A percentile compares a stretch with the other conserved stretches of the same genome.
Evolutionary conservation across 2,329 filamentous ascomycete genomes (phyloP).

Genomic region (Pseudogymnoascus sp.): DNA sequence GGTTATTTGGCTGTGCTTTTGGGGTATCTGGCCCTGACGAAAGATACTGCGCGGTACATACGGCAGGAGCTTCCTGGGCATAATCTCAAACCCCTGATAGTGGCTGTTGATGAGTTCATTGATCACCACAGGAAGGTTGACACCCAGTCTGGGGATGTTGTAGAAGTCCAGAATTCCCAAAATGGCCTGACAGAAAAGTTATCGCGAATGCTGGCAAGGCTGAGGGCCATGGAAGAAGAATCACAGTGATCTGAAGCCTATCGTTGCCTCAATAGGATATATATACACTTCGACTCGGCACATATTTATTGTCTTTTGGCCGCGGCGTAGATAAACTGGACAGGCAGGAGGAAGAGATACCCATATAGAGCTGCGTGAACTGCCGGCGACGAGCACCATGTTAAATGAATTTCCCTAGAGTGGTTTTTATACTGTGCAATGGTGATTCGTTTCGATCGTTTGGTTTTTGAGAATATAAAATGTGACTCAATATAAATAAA

Average conservation of each 20-base stretch:
- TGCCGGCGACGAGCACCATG: neutral
- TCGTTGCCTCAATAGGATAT: neutral
- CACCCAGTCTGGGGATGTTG: conserved; percentile 32
- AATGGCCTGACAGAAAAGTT: conserved; percentile 45
- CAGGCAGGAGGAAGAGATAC: neutral
- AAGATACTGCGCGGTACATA: conserved; percentile 35
- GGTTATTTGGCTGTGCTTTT: conserved; percentile 81
- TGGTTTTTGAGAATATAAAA: neutral
- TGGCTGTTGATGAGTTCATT: conserved; percentile 54
- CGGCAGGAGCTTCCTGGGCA: conserved; percentile 35
- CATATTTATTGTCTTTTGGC: conserved; percentile 2
- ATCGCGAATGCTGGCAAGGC: conserved; percentile 40
- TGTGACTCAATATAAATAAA: neutral
- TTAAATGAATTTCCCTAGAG: neutral
- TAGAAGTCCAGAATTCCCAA: conserved; percentile 35
- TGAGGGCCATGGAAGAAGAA: conserved; percentile 24
- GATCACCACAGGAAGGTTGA: conserved; percentile 52
- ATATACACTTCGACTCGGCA: conserved; percentile 1
- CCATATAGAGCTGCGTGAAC: neutral
- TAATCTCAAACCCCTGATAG: conserved; percentile 42
- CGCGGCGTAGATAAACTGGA: conserved; percentile 2
- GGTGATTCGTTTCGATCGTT: neutral
- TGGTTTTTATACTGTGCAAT: neutral
- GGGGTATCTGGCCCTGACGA: conserved; percentile 65
- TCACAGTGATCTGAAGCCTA: neutral